Base-by-base conservation (phyloP, 1,139 yeast species). In the Candida sp. region DNA sequence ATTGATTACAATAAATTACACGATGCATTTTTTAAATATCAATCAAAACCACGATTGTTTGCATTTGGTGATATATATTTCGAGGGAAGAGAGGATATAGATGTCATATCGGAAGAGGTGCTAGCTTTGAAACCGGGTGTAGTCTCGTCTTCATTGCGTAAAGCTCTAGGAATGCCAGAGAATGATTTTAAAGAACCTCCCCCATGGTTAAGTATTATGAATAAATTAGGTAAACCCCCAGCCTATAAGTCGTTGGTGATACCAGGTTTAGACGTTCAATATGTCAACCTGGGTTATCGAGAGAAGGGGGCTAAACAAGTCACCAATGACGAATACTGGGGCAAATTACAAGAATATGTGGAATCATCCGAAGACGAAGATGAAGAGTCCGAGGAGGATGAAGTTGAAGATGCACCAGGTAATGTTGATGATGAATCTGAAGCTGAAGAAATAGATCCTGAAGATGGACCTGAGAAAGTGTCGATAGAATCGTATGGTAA, bases 21-120 rank as follows among this genome's bases (percentile, higher is more conserved):
- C 57, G 87, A 88, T 58, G 96, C 97, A 0, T 91, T 93, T 56
- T 93, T 88, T 74, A 84, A 84, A 57, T 71, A 77, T 53, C 95
- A 88, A 56, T 77, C 85, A 32, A 84, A 81, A 53, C 98, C 98
- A 0, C 70, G 75, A 40, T 52, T 90, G 43, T 74, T 78, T 29
- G 73, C 70, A 2, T 84, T 73, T 64, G 98, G 97, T 22, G 96
- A 90, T 48, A 61, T 87, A 6, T 90, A 81, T 61, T 87, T 75
- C 54, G 97, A 90, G 57, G 95, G 93, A 5, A 75, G 85, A 50
- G 95, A 86, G 44, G 55, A 67, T 11, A 56, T 58, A n/a, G 83
- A 78, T 51, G 77, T 75, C 49, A 46, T 56, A 43, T 64, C 67
- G 4, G 68, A 66, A 12, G 66, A 68, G 27, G 53, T 66, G 2